These are phyloP conservation scores for Stagonosporopsis cucurbitacearum DNA, from an alignment of 2,329 filamentous ascomycete species.

Conservation along the genomic window DNA sequence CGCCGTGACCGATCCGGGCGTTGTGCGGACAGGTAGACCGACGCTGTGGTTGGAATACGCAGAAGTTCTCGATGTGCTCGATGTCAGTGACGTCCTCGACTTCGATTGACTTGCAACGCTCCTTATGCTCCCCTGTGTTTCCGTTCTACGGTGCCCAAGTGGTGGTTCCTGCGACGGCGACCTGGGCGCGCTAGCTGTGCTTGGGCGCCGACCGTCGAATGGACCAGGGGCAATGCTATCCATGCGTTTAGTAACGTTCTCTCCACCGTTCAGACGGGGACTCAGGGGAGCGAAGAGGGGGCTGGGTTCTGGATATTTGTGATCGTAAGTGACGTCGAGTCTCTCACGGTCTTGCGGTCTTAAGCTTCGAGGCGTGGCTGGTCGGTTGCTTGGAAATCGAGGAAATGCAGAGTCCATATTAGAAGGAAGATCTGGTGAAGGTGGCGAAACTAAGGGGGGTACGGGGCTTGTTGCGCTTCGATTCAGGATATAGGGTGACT, in stretches of 20 bases:
- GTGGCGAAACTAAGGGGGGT: constrained; percentile 40
- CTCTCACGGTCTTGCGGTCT: constrained; percentile 31
- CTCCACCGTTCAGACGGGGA: constrained; percentile 52
- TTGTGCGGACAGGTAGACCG: constrained; percentile 34
- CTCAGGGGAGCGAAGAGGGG: constrained; percentile 57
- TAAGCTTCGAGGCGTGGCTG: constrained; percentile 31
- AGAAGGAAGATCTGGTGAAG: constrained; percentile 40
- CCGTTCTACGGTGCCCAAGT: constrained; percentile 44
- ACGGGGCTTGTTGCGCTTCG: constrained; percentile 46
- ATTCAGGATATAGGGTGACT: constrained; percentile 39
- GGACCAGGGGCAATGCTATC: constrained; percentile 71
- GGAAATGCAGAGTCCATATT: constrained; percentile 62
- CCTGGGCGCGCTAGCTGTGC: constrained; percentile 45
- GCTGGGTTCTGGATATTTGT: constrained; percentile 42
- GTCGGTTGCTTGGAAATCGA: constrained; percentile 56
- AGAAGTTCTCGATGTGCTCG: constrained; percentile 41
- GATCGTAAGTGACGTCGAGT: constrained; percentile 33
- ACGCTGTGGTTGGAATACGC: constrained; percentile 37
- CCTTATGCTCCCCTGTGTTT: constrained; percentile 43
- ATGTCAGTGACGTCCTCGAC: constrained; percentile 37
- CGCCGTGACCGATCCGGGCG: constrained; percentile 18
- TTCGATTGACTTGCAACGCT: constrained; percentile 38
- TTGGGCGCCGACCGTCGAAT: constrained; percentile 59
- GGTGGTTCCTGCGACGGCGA: constrained; percentile 29
- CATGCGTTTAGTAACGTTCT: constrained; percentile 65